A percentile compares a stretch with the other conserved stretches of the same genome.
Evolutionary conservation across 2,329 filamentous ascomycete genomes (phyloP).

Genomic region (Claviceps pusilla): DNA sequence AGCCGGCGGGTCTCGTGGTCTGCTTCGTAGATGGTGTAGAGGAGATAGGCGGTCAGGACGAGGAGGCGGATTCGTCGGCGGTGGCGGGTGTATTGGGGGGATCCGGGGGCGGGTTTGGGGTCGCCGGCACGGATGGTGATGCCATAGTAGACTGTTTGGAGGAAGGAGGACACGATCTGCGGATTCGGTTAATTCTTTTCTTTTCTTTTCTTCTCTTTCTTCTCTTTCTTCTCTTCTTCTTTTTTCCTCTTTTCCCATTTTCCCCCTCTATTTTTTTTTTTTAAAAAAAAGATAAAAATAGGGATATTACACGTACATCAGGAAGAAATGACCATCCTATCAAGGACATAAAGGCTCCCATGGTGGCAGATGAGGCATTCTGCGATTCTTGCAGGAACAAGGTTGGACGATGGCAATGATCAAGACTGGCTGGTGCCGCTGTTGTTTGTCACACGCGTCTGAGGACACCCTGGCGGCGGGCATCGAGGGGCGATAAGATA

Average conservation of each 20-base stretch:
- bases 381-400: background rate
- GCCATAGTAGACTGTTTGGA: slow-evolving; percentile 73
- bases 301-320: slow-evolving; percentile 23
- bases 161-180: slow-evolving; percentile 63
- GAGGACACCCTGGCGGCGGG: background rate
- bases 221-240: no score
- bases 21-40: slow-evolving; percentile 86
- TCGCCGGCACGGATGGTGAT: slow-evolving; percentile 81
- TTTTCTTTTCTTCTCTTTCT: background rate
- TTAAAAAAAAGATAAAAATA: background rate
- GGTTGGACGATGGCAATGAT: background rate
- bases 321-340: slow-evolving; percentile 44
- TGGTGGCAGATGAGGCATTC: slow-evolving; percentile 16
- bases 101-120: slow-evolving; percentile 56
- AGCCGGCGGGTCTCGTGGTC: slow-evolving; percentile 60
- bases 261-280: no score
- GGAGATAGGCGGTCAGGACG: slow-evolving; percentile 70
- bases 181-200: slow-evolving; percentile 28
- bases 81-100: slow-evolving; percentile 55
- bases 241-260: background rate
- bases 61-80: slow-evolving; percentile 69
- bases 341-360: slow-evolving; percentile 39
- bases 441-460: background rate
- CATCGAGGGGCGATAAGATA: background rate
- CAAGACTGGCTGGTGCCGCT: background rate